A percentile compares a stretch with the other conserved stretches of the same genome.
Conservation (phyloP, 371 early-diverging fungal species). For the Nosema granulosis region DNA sequence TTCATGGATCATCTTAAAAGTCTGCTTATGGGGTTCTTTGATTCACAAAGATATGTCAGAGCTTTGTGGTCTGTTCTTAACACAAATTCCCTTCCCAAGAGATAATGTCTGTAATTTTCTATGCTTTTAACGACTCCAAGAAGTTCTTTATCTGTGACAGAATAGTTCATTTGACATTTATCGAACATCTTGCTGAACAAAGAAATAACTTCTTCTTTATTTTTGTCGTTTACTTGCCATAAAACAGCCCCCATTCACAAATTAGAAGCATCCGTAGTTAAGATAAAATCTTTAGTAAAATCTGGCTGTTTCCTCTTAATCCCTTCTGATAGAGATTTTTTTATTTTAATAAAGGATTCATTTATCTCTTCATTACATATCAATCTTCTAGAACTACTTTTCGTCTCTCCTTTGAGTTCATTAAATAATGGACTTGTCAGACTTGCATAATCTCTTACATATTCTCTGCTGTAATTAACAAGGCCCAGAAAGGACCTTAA, state of each 20-base stretch:
- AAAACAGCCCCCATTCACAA: constrained; percentile 26
- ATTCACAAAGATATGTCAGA: constrained; percentile 1
- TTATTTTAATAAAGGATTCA: neutral
- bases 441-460: neutral
- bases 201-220: constrained; percentile 8
- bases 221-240: constrained; percentile 13
- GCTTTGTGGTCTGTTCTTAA: constrained; percentile 29
- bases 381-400: neutral
- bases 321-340: neutral
- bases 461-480: constrained; percentile 34
- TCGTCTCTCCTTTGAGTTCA: constrained; percentile 5
- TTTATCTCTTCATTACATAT: neutral
- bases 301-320: constrained; percentile 8
- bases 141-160: constrained; percentile 13
- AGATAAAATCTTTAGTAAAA: constrained; percentile 17
- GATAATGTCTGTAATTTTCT: constrained; percentile 23
- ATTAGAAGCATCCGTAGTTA: constrained; percentile 45
- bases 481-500: constrained; percentile 30
- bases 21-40: neutral
- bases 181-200: constrained; percentile 21
- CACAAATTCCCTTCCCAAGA: constrained; percentile 14
- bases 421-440: neutral
- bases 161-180: constrained; percentile 25
- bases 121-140: neutral
- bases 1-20: neutral